These are phyloP conservation scores for Turnera subulata DNA, from an alignment of 345 rosid species.

Conservation along the genomic window DNA sequence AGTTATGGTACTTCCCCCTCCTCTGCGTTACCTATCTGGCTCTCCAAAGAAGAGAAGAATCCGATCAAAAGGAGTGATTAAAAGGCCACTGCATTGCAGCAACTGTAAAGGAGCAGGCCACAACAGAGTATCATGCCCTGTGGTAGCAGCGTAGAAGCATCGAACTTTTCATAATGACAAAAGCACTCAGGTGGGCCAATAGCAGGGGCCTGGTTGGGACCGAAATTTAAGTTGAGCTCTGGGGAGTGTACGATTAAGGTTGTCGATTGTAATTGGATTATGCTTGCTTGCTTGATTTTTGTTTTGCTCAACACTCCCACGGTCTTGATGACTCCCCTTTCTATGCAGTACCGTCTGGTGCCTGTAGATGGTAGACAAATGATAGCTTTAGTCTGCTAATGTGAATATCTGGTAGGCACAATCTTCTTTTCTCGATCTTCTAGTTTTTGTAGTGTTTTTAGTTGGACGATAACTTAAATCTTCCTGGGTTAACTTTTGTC, in stretches of 20 bases:
- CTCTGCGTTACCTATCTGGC: constrained; percentile 14
- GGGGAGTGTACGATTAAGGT: background rate
- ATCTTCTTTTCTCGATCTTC: background rate
- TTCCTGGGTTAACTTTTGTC: no score
- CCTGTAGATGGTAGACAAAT: no score
- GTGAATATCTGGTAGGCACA: background rate
- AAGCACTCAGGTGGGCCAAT: constrained; percentile 2
- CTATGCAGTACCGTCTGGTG: no score
- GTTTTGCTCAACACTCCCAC: no score
- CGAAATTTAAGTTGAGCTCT: background rate
- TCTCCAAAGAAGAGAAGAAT: constrained; percentile 29
- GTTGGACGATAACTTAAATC: no score
- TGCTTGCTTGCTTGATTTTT: no score
- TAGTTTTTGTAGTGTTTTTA: background rate
- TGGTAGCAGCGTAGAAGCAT: background rate
- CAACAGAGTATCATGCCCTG: constrained; percentile 25
- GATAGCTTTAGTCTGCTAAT: background rate
- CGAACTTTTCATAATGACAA: no score
- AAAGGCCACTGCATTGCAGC: constrained; percentile 29
- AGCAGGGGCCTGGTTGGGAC: background rate
- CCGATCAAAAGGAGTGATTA: constrained; percentile 16
- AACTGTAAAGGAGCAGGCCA: constrained; percentile 29
- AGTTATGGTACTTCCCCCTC: constrained; percentile 18
- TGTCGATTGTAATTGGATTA: background rate
- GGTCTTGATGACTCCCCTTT: no score